Conservation (phyloP, 2,329 filamentous ascomycete genomes). For the Fusarium humuli region DNA sequence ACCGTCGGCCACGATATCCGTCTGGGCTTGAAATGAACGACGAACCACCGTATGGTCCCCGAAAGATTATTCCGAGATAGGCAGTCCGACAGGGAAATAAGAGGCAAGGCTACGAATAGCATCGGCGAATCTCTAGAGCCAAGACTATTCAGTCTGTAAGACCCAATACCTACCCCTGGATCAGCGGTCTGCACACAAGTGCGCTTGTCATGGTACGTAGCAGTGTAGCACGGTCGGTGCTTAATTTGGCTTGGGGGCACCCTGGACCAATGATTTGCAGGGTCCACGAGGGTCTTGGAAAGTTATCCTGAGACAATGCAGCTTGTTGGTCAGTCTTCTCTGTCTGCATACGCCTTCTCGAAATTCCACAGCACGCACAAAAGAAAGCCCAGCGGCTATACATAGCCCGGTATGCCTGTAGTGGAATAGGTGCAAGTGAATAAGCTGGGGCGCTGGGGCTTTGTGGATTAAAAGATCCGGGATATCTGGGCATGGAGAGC, state of each 20-base stretch:
- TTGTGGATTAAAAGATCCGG: constrained; percentile 36
- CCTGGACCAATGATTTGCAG: constrained; percentile 41
- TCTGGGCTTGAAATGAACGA: constrained; percentile 11
- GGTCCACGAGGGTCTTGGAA: constrained; percentile 35
- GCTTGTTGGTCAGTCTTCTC: constrained; percentile 9
- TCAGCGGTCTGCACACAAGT: constrained; percentile 42
- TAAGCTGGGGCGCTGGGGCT: constrained; percentile 29
- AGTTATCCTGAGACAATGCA: constrained; percentile 21
- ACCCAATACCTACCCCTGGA: constrained; percentile 37
- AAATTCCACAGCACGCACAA: constrained; percentile 11
- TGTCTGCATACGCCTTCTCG: constrained; percentile 11
- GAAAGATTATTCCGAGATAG: constrained; percentile 30
- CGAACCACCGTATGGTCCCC: constrained; percentile 26
- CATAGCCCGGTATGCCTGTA: constrained; percentile 17
- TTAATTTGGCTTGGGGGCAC: constrained; percentile 37
- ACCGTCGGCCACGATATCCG: neutral
- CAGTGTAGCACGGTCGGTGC: constrained; percentile 33
- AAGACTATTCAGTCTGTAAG: constrained; percentile 36
- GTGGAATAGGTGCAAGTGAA: constrained; percentile 4
- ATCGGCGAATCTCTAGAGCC: constrained; percentile 40
- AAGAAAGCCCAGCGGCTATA: constrained; percentile 20
- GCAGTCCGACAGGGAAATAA: constrained; percentile 14
- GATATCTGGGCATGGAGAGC: constrained; percentile 25
- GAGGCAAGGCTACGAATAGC: constrained; percentile 35
- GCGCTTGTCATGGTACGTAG: constrained; percentile 27